These are phyloP conservation scores for Waltiozyma sp. DNA, from an alignment of 1,139 yeast genomes.

Conservation along the genomic window DNA sequence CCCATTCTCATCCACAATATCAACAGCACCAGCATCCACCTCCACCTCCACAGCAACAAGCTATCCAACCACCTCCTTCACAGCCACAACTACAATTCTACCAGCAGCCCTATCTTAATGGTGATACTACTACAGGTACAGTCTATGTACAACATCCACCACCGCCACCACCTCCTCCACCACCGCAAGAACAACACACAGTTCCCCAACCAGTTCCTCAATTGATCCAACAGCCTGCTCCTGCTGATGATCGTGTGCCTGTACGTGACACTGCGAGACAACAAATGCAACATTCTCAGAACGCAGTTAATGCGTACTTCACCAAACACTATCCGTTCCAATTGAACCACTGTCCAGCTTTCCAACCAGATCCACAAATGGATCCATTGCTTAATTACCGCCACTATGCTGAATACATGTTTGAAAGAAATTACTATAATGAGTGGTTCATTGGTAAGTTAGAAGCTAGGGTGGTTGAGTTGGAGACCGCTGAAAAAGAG, in stretches of 20 bases:
- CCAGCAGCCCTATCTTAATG: too few species aligned
- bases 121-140: too few species aligned
- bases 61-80: not conserved
- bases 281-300: not conserved
- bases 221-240: too few species aligned
- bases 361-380: not conserved
- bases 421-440: not conserved
- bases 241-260: not conserved
- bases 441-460: not conserved
- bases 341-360: not conserved
- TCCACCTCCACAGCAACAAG: not conserved
- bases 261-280: not conserved
- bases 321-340: not conserved
- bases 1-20: too few species aligned
- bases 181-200: too few species aligned
- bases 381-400: not conserved
- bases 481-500: not conserved
- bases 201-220: too few species aligned
- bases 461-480: not conserved
- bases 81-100: not conserved
- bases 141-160: too few species aligned
- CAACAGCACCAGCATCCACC: not conserved
- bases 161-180: not conserved
- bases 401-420: not conserved
- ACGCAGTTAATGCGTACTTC: not conserved